phyloP scores from a whole-genome alignment of 2,329 filamentous ascomycete species.

The Phyllosticta citrichinensis region DNA sequence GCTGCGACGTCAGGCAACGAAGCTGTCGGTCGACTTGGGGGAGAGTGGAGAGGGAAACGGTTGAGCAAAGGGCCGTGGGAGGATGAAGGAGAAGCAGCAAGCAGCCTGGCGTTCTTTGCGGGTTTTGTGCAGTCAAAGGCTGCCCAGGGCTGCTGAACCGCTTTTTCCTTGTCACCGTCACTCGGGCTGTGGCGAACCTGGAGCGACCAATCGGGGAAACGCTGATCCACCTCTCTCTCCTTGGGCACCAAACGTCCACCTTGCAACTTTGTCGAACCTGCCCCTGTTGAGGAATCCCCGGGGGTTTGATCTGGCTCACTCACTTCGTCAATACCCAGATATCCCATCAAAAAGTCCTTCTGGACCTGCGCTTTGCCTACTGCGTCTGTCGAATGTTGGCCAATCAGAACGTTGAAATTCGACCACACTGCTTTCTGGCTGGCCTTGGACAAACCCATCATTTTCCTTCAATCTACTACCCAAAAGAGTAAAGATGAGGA shows the following conservation, averaged over 20 bases:
- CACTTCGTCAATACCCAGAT: background rate
- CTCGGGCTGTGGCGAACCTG: slow-evolving; percentile 5
- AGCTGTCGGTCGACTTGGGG: background rate
- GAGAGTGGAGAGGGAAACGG: background rate
- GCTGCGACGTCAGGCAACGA: slow-evolving; percentile 2
- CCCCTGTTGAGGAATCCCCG: too few species aligned
- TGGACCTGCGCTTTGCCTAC: background rate
- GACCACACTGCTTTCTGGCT: background rate
- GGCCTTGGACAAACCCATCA: background rate
- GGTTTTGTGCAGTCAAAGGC: slow-evolving; percentile 3
- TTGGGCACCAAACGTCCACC: background rate
- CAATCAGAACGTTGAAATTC: background rate
- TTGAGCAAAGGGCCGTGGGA: slow-evolving; percentile 4
- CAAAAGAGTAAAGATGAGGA: background rate
- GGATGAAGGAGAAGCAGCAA: background rate
- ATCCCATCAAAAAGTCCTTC: background rate
- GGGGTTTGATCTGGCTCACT: too few species aligned
- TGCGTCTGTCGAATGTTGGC: background rate
- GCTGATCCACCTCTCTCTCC: slow-evolving; percentile 8
- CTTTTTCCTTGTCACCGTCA: slow-evolving; percentile 4
- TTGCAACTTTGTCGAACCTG: background rate
- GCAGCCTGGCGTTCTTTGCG: background rate
- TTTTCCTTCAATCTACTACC: background rate
- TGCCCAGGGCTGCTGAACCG: background rate
- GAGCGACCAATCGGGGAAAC: slow-evolving; percentile 8